Conservation (phyloP, 2,329 filamentous ascomycete genomes). For the Penicillium digitatum region DNA sequence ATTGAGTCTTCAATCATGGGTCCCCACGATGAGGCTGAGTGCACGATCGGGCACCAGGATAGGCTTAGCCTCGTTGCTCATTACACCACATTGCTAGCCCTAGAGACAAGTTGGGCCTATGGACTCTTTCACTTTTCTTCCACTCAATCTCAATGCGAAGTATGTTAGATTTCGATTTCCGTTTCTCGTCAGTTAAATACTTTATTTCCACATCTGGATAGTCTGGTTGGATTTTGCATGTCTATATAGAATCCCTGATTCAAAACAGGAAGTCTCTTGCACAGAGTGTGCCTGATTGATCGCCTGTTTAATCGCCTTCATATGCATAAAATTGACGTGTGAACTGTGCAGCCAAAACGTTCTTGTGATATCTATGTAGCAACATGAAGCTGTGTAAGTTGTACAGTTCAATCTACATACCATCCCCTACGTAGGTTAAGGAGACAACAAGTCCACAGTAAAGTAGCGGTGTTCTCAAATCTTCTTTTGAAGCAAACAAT, state of each 20-base stretch:
- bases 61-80: conserved; percentile 1
- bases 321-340: too few relatives aligned
- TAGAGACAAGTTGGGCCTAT: neutral
- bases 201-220: neutral
- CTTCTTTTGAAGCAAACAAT: neutral
- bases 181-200: neutral
- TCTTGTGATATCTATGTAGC: neutral
- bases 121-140: neutral
- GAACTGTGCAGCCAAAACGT: too few relatives aligned
- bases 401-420: neutral
- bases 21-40: conserved; percentile 1
- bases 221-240: too few relatives aligned
- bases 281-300: too few relatives aligned
- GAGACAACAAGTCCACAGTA: neutral
- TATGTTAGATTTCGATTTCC: neutral
- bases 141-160: neutral
- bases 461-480: neutral
- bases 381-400: neutral
- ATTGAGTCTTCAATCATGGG: neutral
- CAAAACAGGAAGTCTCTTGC: too few relatives aligned
- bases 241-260: too few relatives aligned
- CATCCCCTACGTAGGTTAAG: neutral
- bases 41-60: conserved; percentile 2
- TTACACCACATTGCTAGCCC: neutral
- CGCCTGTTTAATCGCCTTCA: too few relatives aligned